Evolutionary conservation across 495 filamentous ascomycete genomes (phyloP).

Genomic region (Tirmania nivea): DNA sequence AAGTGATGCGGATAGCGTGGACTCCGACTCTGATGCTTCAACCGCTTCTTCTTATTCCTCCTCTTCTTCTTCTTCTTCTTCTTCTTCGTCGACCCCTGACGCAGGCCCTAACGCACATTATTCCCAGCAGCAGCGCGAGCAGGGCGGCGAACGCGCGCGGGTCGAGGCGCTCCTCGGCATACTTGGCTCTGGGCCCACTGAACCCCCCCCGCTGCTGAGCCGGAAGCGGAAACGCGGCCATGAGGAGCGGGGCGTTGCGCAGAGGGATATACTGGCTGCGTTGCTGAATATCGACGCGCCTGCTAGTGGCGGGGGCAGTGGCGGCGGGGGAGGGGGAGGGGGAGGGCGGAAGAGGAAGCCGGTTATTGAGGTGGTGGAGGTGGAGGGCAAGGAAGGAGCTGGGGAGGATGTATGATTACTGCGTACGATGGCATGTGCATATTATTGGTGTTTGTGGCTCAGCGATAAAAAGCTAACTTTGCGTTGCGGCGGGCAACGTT

Average conservation of each 20-base stretch:
- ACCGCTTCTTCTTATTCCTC: not conserved
- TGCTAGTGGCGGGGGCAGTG: not conserved
- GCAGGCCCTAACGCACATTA: not conserved
- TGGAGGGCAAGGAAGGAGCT: conserved; percentile 42
- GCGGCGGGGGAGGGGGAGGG: not conserved
- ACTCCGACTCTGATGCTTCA: not conserved
- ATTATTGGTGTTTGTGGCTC: too few species aligned
- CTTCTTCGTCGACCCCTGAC: not conserved
- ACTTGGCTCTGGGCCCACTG: not conserved
- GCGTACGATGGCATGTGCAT: not conserved
- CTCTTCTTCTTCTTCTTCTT: not conserved
- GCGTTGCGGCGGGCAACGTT: too few species aligned
- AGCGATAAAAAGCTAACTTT: too few species aligned
- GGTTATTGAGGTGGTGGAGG: conserved; percentile 23
- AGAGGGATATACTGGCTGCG: not conserved
- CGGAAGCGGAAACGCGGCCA: not conserved
- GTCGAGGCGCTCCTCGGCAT: not conserved
- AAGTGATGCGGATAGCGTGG: not conserved
- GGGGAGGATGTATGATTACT: not conserved
- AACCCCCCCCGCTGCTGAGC: too few species aligned
- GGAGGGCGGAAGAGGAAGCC: not conserved
- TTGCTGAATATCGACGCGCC: not conserved
- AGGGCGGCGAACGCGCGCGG: not conserved
- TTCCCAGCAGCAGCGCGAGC: not conserved
- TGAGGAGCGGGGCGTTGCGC: not conserved